These are phyloP conservation scores for Podospora pseudoanserina DNA, from an alignment of 495 filamentous ascomycete genomes.

Conservation along the genomic window DNA sequence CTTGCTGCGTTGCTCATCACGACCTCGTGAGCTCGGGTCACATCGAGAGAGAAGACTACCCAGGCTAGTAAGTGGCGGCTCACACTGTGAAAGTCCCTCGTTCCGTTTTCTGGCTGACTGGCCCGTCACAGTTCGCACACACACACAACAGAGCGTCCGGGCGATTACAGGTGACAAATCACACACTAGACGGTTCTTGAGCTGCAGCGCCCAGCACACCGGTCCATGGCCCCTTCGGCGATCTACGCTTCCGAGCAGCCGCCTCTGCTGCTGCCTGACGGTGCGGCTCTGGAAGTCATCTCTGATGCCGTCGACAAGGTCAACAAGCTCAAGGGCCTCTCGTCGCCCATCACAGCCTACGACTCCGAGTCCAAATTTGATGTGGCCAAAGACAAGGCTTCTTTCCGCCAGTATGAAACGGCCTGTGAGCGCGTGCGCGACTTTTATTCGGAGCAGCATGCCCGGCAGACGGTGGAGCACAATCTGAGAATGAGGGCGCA, in stretches of 20 bases:
- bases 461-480: constrained; percentile 80
- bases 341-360: constrained; percentile 46
- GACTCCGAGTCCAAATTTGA: constrained; percentile 67
- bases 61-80: neutral
- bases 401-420: constrained; percentile 75
- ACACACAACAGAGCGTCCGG: neutral
- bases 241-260: constrained; percentile 17
- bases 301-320: constrained; percentile 79
- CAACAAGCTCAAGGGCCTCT: constrained; percentile 65
- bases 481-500: constrained; percentile 69
- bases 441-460: constrained; percentile 82
- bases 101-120: neutral
- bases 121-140: neutral
- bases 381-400: constrained; percentile 71
- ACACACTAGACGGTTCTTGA: neutral
- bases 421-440: constrained; percentile 75
- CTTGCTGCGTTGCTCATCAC: neutral
- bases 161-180: neutral
- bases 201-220: neutral
- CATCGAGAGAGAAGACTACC: too few species aligned
- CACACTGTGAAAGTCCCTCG: neutral
- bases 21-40: neutral
- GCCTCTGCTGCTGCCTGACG: constrained; percentile 46
- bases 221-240: constrained; percentile 17
- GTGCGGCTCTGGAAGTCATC: constrained; percentile 70